A percentile compares a stretch with the other conserved stretches of the same genome.
Evolutionary conservation across 2,329 filamentous ascomycete species (phyloP).

Genomic region (Xylaria arbuscula): DNA sequence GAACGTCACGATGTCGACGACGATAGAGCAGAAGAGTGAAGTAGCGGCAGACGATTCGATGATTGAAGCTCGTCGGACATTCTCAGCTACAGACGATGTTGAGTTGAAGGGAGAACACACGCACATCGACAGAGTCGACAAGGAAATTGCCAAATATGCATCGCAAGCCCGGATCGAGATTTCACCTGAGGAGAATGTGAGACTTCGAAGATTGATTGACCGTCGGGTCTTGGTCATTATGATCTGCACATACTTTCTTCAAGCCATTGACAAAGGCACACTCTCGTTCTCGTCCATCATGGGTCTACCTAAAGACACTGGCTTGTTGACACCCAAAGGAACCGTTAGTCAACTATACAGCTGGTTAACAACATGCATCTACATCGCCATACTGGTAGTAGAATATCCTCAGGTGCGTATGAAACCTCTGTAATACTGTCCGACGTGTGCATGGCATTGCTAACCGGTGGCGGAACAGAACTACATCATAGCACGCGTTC

Average conservation of each 20-base stretch:
- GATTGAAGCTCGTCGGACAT: conserved; percentile 48
- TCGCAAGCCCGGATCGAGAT: conserved; percentile 67
- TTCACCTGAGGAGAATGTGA: conserved; percentile 66
- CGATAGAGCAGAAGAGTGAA: conserved; percentile 39
- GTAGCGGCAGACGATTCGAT: conserved; percentile 39
- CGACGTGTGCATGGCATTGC: background rate
- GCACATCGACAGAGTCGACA: conserved; percentile 67
- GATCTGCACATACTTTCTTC: conserved; percentile 79
- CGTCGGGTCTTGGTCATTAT: conserved; percentile 75
- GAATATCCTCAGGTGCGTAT: conserved; percentile 71
- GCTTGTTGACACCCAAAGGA: conserved; percentile 56
- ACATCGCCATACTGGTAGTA: conserved; percentile 75
- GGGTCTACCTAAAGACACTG: conserved; percentile 64
- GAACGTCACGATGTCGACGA: conserved; percentile 43
- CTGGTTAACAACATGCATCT: conserved; percentile 80
- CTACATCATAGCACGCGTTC: conserved; percentile 70
- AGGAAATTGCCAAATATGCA: conserved; percentile 77
- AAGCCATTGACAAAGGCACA: conserved; percentile 75
- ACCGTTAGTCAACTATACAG: conserved; percentile 64
- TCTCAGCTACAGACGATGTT: conserved; percentile 50
- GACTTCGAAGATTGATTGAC: conserved; percentile 74
- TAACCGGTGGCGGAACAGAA: conserved; percentile 40
- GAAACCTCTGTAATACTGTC: background rate
- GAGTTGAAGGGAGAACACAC: conserved; percentile 63
- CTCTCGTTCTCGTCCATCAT: conserved; percentile 73